A percentile compares a stretch with the other conserved stretches of the same genome.
Evolutionary conservation across 208 protist species (phyloP).

Genomic region (Leishmania guyanensis): DNA sequence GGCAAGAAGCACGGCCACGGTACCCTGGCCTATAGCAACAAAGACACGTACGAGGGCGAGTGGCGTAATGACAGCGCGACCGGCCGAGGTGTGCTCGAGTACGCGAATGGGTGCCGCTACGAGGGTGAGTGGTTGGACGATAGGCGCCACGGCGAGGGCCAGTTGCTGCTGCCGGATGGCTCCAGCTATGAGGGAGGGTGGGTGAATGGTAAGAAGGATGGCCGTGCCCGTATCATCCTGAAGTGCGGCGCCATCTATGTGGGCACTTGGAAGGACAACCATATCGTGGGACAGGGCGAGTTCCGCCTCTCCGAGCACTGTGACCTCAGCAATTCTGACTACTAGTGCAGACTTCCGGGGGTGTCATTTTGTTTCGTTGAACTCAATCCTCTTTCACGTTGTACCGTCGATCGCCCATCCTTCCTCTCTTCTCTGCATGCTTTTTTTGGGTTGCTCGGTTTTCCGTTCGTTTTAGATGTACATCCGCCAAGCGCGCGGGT

Average conservation of each 20-base stretch:
- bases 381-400: not conserved
- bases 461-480: conserved; percentile 4
- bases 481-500: not conserved
- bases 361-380: conserved; percentile 3
- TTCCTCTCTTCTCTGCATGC: not conserved
- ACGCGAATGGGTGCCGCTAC: conserved; percentile 92
- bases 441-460: not conserved
- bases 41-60: conserved; percentile 91
- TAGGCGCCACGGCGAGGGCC: conserved; percentile 81
- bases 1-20: conserved; percentile 91
- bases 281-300: conserved; percentile 86
- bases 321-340: conserved; percentile 92
- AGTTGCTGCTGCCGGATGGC: conserved; percentile 81
- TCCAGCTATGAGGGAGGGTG: conserved; percentile 90
- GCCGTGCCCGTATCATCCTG: conserved; percentile 87
- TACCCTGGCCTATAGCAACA: conserved; percentile 90
- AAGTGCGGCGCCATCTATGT: conserved; percentile 89
- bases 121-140: conserved; percentile 89
- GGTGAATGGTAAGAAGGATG: conserved; percentile 89
- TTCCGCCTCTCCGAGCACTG: conserved; percentile 89
- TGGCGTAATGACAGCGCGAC: conserved; percentile 87
- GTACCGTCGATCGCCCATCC: not conserved
- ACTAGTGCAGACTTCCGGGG: conserved; percentile 37
- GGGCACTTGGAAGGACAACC: conserved; percentile 90
- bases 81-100: conserved; percentile 85